Evolutionary conservation across 208 protist genomes (phyloP).

Genomic region (Acanthamoeba polyphaga): DNA sequence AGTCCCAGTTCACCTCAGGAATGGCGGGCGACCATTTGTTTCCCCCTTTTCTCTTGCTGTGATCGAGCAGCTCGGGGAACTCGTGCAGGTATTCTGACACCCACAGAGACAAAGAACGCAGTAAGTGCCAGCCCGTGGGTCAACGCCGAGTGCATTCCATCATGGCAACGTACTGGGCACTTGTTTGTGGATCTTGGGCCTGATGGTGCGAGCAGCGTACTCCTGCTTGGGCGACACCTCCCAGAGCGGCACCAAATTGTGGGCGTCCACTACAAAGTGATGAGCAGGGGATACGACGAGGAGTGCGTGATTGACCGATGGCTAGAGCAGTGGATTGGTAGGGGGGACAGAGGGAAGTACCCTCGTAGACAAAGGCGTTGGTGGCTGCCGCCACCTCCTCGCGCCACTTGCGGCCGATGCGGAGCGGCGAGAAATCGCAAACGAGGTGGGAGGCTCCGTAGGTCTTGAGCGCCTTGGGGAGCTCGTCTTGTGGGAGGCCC

Average conservation of each 20-base stretch:
- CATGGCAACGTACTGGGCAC: constrained; percentile 2
- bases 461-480: constrained; percentile 16
- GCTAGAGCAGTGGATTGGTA: too few species aligned
- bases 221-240: constrained; percentile 81
- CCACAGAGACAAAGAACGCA: neutral
- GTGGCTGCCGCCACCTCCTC: neutral
- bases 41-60: neutral
- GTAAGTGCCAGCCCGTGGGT: neutral
- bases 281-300: neutral
- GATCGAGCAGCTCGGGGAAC: constrained; percentile 5
- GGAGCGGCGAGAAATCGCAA: constrained; percentile 62
- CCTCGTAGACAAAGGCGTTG: neutral
- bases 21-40: neutral
- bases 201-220: constrained; percentile 83
- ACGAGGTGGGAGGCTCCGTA: constrained; percentile 11
- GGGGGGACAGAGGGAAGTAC: neutral
- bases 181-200: constrained; percentile 78
- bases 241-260: constrained; percentile 84
- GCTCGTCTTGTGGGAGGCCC: constrained; percentile 18
- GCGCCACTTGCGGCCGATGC: constrained; percentile 21
- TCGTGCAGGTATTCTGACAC: constrained; percentile 38
- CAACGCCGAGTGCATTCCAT: neutral
- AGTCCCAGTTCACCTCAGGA: neutral
- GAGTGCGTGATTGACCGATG: neutral
- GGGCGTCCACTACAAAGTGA: constrained; percentile 75